Conservation (phyloP, 2,329 filamentous ascomycete genomes). For the Fusarium anthophilum region DNA sequence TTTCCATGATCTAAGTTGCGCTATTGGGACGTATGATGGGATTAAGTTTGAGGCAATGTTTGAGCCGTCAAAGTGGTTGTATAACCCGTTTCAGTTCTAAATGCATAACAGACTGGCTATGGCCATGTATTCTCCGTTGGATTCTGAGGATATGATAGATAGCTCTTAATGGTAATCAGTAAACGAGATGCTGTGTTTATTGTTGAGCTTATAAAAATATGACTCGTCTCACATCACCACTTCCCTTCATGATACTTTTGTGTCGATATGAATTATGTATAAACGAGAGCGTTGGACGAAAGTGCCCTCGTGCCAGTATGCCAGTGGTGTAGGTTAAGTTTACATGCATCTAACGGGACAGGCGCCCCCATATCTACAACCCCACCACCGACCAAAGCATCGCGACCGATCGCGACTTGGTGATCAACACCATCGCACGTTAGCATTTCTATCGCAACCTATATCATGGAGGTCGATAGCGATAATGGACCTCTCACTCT, state of each 20-base stretch:
- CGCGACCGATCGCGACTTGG: slow-evolving; percentile 14
- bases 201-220: neutral
- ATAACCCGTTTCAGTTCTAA: slow-evolving; percentile 44
- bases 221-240: too few species aligned
- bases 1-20: slow-evolving; percentile 74
- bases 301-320: neutral
- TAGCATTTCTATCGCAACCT: slow-evolving; percentile 27
- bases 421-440: slow-evolving; percentile 19
- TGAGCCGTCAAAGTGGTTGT: slow-evolving; percentile 67
- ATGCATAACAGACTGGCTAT: neutral
- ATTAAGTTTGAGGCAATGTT: slow-evolving; percentile 75
- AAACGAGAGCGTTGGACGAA: neutral
- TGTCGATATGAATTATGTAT: neutral
- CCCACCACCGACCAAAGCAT: slow-evolving; percentile 35
- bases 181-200: neutral
- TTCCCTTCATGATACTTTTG: neutral
- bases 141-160: neutral
- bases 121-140: neutral
- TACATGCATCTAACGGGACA: slow-evolving; percentile 43
- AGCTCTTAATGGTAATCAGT: neutral
- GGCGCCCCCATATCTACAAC: slow-evolving; percentile 43
- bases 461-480: slow-evolving; percentile 64
- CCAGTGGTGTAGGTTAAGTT: neutral
- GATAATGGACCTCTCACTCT: slow-evolving; percentile 60
- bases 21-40: slow-evolving; percentile 75